phyloP scores from a whole-genome alignment of 2,329 filamentous ascomycete species.

The Corniculantispora saksenae region DNA sequence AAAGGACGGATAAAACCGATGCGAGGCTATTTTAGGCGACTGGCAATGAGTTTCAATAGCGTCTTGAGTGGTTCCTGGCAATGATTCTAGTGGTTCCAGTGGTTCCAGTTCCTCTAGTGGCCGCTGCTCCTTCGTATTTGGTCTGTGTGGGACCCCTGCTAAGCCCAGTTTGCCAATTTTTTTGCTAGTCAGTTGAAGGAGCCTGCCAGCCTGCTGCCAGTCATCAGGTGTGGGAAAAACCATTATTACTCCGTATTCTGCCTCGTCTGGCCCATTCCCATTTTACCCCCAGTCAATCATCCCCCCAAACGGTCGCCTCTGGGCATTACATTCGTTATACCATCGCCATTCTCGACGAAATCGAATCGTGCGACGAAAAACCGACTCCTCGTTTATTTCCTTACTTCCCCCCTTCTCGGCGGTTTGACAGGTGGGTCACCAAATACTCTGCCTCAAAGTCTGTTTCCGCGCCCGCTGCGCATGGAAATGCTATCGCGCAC shows the following conservation, averaged over 20 bases:
- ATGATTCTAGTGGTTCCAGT: too few relatives aligned
- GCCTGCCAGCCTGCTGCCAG: too few relatives aligned
- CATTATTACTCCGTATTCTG: not conserved
- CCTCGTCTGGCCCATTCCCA: not conserved
- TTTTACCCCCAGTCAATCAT: not conserved
- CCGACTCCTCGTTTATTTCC: not conserved
- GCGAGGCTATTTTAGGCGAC: too few relatives aligned
- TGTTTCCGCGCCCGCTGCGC: not conserved
- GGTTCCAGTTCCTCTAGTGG: not conserved
- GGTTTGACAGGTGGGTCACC: conserved; percentile 16
- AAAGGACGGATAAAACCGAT: too few relatives aligned
- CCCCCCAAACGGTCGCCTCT: not conserved
- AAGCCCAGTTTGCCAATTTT: not conserved
- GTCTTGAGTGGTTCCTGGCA: too few relatives aligned
- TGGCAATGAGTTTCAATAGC: too few relatives aligned
- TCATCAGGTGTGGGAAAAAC: not conserved
- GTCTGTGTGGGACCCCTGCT: not conserved
- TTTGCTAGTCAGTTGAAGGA: not conserved
- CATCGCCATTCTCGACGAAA: not conserved
- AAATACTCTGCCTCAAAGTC: not conserved
- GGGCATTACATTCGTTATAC: conserved; percentile 9
- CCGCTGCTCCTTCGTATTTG: not conserved
- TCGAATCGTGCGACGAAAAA: not conserved
- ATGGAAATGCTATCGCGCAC: not conserved
- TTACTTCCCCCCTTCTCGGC: not conserved